These are phyloP conservation scores for Lentinula sp. DNA, from an alignment of 768 basidiomycete species.

Conservation along the genomic window DNA sequence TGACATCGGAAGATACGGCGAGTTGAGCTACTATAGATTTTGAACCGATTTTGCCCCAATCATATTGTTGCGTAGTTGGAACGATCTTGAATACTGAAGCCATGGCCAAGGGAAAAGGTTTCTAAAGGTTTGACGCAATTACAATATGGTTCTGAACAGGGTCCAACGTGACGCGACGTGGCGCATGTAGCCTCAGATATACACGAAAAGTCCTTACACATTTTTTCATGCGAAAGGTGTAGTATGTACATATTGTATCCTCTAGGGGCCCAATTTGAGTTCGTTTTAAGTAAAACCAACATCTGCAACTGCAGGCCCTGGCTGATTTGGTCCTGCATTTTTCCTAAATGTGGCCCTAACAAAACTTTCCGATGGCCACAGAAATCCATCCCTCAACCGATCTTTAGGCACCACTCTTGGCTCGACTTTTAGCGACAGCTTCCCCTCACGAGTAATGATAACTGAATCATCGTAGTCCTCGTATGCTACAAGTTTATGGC, in stretches of 20 bases:
- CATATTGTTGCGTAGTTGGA: constrained; percentile 85
- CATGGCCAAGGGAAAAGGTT: neutral
- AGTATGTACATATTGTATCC: no score
- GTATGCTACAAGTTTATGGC: neutral
- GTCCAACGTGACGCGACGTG: neutral
- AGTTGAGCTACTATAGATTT: constrained; percentile 86
- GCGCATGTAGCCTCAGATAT: neutral
- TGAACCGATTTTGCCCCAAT: constrained; percentile 88
- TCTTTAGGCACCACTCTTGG: neutral
- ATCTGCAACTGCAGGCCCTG: neutral
- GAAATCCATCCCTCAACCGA: neutral
- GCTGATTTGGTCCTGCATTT: neutral
- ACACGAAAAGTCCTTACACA: no score
- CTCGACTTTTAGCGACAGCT: neutral
- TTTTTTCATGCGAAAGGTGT: no score
- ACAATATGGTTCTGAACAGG: no score
- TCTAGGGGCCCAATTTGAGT: no score
- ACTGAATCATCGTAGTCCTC: neutral
- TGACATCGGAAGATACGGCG: constrained; percentile 50
- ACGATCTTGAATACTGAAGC: constrained; percentile 68
- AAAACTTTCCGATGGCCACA: neutral
- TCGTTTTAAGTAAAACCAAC: neutral
- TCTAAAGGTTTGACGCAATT: neutral
- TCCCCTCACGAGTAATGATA: neutral
- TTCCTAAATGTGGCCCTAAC: neutral